Evolutionary conservation across 2,329 filamentous ascomycete genomes (phyloP).

Genomic region (Fonsecaea pugnacius): DNA sequence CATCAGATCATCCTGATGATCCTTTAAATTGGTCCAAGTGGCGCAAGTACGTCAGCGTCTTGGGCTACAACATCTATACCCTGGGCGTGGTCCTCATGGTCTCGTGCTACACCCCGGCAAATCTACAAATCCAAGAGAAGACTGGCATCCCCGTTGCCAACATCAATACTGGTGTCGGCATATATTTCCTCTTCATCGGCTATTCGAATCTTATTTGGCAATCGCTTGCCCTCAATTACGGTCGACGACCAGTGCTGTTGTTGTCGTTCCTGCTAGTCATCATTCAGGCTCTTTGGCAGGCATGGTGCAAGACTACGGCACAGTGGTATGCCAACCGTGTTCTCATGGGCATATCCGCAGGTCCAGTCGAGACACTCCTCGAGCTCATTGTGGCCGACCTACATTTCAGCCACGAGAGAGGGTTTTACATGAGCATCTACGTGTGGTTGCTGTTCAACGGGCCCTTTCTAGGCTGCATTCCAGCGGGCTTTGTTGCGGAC

Average conservation of each 20-base stretch:
- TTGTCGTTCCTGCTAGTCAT: slow-evolving; percentile 39
- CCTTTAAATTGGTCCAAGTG: slow-evolving; percentile 44
- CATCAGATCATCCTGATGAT: slow-evolving; percentile 47
- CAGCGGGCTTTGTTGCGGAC: slow-evolving; percentile 34
- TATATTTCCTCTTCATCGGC: slow-evolving; percentile 48
- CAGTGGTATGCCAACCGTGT: slow-evolving; percentile 56
- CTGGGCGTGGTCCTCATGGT: slow-evolving; percentile 40
- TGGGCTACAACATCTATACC: slow-evolving; percentile 44
- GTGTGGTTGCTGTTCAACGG: slow-evolving; percentile 27
- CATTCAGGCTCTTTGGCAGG: slow-evolving; percentile 51
- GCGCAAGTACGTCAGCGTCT: slow-evolving; percentile 42
- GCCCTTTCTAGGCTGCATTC: slow-evolving; percentile 31
- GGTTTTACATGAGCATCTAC: slow-evolving; percentile 33
- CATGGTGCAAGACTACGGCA: slow-evolving; percentile 48
- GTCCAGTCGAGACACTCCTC: slow-evolving; percentile 54
- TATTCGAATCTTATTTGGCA: slow-evolving; percentile 50
- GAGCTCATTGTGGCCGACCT: slow-evolving; percentile 54
- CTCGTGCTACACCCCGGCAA: slow-evolving; percentile 41
- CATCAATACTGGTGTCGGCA: slow-evolving; percentile 54
- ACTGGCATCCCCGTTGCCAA: slow-evolving; percentile 49
- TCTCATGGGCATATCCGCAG: slow-evolving; percentile 53
- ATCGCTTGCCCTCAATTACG: slow-evolving; percentile 52
- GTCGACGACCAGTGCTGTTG: slow-evolving; percentile 37
- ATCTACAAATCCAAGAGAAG: slow-evolving; percentile 46
- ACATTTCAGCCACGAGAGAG: slow-evolving; percentile 40